Conservation (phyloP, 164 flowering plant genomes). For the Aristolochia californica region DNA sequence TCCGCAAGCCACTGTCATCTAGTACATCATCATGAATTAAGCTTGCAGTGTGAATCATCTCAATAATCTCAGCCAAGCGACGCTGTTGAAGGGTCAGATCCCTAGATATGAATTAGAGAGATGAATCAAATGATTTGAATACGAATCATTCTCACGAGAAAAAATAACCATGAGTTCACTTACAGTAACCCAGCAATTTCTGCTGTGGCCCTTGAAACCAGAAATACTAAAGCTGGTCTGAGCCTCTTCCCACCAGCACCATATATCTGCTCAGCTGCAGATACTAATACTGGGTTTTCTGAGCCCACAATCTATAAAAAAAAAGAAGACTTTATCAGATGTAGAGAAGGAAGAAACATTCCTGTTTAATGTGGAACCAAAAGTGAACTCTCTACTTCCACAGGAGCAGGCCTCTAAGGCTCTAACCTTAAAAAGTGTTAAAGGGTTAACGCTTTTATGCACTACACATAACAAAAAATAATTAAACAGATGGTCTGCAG, state of each 20-base stretch:
- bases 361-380: background rate
- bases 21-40: slow-evolving; percentile 92
- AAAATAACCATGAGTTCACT: slow-evolving; percentile 6
- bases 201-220: slow-evolving; percentile 85
- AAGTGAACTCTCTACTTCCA: background rate
- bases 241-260: slow-evolving; percentile 98
- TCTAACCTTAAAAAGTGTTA: background rate
- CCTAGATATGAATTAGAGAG: slow-evolving; percentile 29
- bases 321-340: slow-evolving; percentile 23
- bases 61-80: slow-evolving; percentile 91
- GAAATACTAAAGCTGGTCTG: slow-evolving; percentile 90
- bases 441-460: background rate
- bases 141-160: too few species aligned
- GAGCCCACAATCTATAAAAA: slow-evolving; percentile 78
- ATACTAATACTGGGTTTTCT: slow-evolving; percentile 85
- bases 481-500: background rate
- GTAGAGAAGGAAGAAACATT: background rate
- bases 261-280: slow-evolving; percentile 97
- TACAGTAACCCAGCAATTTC: slow-evolving; percentile 60
- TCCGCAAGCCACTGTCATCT: slow-evolving; percentile 83
- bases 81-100: slow-evolving; percentile 80
- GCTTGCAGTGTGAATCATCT: slow-evolving; percentile 98
- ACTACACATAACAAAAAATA: background rate
- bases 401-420: background rate
- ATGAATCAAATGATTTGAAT: background rate